Evolutionary conservation across 768 basidiomycete species (phyloP).

Genomic region (Cyathus striatus): DNA sequence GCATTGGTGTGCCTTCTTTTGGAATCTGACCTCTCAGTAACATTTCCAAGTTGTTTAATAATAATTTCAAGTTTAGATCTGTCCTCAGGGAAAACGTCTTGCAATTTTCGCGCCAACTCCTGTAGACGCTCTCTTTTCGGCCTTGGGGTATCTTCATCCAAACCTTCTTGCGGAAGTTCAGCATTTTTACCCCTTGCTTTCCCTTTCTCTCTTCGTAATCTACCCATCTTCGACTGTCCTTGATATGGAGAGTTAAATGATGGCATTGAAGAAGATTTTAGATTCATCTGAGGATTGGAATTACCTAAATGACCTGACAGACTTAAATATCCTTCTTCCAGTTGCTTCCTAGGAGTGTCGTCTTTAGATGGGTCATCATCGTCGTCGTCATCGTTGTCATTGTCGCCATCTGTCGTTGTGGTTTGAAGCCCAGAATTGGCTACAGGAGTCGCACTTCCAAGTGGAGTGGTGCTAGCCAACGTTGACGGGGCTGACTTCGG

Average conservation of each 20-base stretch:
- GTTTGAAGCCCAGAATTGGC: too few species aligned
- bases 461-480: neutral
- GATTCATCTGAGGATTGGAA: too few species aligned
- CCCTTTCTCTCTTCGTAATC: too few species aligned
- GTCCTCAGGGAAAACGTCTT: conserved; percentile 53
- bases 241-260: too few species aligned
- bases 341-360: too few species aligned
- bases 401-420: conserved; percentile 8
- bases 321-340: too few species aligned
- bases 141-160: conserved; percentile 10
- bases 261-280: neutral
- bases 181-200: conserved; percentile 1
- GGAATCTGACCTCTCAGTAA: too few species aligned
- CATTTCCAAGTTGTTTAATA: conserved; percentile 15
- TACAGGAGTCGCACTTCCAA: neutral
- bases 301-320: too few species aligned
- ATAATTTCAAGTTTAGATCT: conserved; percentile 18
- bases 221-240: conserved; percentile 8
- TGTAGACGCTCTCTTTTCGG: conserved; percentile 37
- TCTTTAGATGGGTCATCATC: too few species aligned
- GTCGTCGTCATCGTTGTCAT: conserved; percentile 5
- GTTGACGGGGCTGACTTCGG: neutral
- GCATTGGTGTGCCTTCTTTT: too few species aligned
- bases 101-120: conserved; percentile 50
- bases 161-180: conserved; percentile 3